phyloP scores from a whole-genome alignment of 345 rosid genomes.

The Dovyalis caffra region DNA sequence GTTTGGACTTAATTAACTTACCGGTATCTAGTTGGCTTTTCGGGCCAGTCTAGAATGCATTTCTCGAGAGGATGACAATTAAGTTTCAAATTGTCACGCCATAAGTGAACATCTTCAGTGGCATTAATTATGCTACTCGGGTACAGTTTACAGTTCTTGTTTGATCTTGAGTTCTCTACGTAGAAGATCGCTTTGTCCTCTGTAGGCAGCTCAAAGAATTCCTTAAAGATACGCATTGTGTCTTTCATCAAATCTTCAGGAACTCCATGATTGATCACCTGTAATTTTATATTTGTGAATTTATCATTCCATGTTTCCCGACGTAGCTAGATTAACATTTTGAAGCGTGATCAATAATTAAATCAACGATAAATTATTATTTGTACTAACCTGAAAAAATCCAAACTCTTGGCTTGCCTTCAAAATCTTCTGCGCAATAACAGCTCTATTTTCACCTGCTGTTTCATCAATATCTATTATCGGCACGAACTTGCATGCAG shows the following conservation, averaged over 20 bases:
- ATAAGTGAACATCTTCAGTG: conserved; percentile 25
- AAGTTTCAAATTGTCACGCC: conserved; percentile 34
- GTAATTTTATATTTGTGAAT: background rate
- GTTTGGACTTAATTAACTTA: background rate
- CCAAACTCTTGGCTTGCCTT: conserved; percentile 39
- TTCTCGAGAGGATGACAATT: conserved; percentile 21
- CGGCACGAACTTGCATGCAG: conserved; percentile 24
- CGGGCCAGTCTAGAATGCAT: conserved; percentile 25
- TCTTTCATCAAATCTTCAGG: conserved; percentile 22
- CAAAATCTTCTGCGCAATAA: conserved; percentile 21
- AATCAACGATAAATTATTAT: background rate
- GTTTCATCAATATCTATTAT: conserved; percentile 28
- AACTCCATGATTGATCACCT: conserved; percentile 43
- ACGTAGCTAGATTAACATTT: background rate
- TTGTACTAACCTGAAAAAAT: conserved; percentile 32
- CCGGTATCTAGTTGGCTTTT: conserved; percentile 23
- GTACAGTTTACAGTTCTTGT: conserved; percentile 29
- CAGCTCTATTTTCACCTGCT: background rate
- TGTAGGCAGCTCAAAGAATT: conserved; percentile 32
- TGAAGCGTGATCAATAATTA: background rate
- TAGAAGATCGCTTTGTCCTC: conserved; percentile 24
- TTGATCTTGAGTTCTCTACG: conserved; percentile 21
- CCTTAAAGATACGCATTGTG: conserved; percentile 22
- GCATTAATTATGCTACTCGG: conserved; percentile 23
- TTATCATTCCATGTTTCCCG: background rate